Conservation (phyloP, 2,329 filamentous ascomycete species). For the Tolypocladium cylindrosporum region DNA sequence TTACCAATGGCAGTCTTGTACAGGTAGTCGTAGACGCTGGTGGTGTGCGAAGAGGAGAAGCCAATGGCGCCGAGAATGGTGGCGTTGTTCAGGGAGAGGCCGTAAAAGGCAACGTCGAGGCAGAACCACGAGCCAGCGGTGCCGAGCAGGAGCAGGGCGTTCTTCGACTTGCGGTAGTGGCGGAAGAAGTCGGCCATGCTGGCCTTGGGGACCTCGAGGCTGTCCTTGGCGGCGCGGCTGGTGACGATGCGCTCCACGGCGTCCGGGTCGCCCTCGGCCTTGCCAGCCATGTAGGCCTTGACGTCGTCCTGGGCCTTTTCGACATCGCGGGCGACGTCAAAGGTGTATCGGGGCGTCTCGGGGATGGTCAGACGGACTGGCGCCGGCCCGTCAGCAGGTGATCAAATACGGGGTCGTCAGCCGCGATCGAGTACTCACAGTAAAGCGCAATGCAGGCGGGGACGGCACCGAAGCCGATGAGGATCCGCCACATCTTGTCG, state of each 20-base stretch:
- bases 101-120: constrained; percentile 53
- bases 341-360: constrained; percentile 81
- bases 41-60: constrained; percentile 40
- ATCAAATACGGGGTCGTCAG: neutral
- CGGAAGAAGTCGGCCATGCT: constrained; percentile 60
- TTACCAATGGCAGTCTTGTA: constrained; percentile 71
- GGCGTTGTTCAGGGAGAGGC: constrained; percentile 66
- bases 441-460: constrained; percentile 75
- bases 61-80: constrained; percentile 63
- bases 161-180: constrained; percentile 63
- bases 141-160: constrained; percentile 63
- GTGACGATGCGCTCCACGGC: constrained; percentile 53
- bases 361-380: constrained; percentile 64
- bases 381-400: neutral
- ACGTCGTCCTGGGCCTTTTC: constrained; percentile 65
- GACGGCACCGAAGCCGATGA: constrained; percentile 74
- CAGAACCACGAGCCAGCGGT: constrained; percentile 81
- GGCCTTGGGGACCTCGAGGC: constrained; percentile 58
- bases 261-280: constrained; percentile 52
- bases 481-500: constrained; percentile 79
- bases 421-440: constrained; percentile 27
- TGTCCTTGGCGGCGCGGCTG: constrained; percentile 39
- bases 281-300: constrained; percentile 62
- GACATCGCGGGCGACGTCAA: constrained; percentile 67
- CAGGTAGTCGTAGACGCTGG: constrained; percentile 56